A percentile compares a stretch with the other conserved stretches of the same genome.
Conservation (phyloP, 331 rosid genomes). For the Rhamnella rubrinervis region DNA sequence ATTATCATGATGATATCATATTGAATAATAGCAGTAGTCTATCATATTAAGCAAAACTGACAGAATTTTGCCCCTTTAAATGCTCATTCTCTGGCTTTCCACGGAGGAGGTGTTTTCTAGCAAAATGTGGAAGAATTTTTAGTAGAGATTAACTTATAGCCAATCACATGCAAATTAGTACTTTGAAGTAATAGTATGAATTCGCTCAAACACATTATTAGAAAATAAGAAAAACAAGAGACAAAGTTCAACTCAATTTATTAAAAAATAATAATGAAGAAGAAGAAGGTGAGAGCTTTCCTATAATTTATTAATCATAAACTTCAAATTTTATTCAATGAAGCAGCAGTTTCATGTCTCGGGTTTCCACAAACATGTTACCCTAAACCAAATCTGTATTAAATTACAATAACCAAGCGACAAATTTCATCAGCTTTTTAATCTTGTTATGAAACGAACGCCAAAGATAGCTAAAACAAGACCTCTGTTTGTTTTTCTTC, state of each 20-base stretch:
- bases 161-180: conserved; percentile 1
- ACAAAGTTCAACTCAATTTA: conserved; percentile 15
- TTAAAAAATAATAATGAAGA: no score
- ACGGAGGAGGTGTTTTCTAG: no score
- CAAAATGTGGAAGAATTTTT: not conserved
- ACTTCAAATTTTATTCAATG: not conserved
- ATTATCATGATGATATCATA: no score
- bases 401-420: not conserved
- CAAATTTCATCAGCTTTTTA: not conserved
- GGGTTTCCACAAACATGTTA: conserved; percentile 16
- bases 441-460: no score
- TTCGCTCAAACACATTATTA: not conserved
- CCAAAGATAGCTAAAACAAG: no score
- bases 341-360: not conserved
- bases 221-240: conserved; percentile 7
- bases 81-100: no score
- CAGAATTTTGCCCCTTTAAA: no score
- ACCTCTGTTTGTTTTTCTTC: no score
- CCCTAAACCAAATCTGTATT: conserved; percentile 17
- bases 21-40: no score
- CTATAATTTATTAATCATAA: not conserved
- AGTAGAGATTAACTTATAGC: not conserved
- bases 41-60: no score
- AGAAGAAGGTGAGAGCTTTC: not conserved
- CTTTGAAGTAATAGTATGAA: not conserved